Conservation (phyloP, 352 stramenopile genomes). For the Halophytophthora polymorphica region DNA sequence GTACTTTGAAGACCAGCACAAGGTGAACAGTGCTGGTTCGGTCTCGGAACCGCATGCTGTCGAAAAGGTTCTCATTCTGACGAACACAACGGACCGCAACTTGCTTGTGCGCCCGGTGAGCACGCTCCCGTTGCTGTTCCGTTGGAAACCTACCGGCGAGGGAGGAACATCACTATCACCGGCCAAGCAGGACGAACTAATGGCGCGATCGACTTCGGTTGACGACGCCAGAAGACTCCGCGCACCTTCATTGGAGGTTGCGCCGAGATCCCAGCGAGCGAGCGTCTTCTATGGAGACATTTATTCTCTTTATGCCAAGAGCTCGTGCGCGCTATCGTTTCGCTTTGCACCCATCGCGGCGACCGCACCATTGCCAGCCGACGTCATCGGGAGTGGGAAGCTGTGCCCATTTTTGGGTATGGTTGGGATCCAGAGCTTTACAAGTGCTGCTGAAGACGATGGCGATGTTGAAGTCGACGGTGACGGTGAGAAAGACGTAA, state of each 20-base stretch:
- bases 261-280: slow-evolving; percentile 7
- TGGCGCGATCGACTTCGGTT: slow-evolving; percentile 25
- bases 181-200: slow-evolving; percentile 13
- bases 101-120: slow-evolving; percentile 70
- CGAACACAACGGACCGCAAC: slow-evolving; percentile 49
- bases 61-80: slow-evolving; percentile 39
- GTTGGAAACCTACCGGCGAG: slow-evolving; percentile 30
- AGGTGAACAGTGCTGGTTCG: slow-evolving; percentile 1
- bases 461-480: slow-evolving; percentile 4
- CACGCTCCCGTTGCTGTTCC: slow-evolving; percentile 61
- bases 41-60: slow-evolving; percentile 1
- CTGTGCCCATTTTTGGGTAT: slow-evolving; percentile 56
- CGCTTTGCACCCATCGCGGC: slow-evolving; percentile 67
- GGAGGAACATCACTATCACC: slow-evolving; percentile 1
- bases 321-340: slow-evolving; percentile 52
- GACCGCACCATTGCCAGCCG: slow-evolving; percentile 40
- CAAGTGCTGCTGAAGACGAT: slow-evolving; percentile 6
- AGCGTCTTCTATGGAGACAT: slow-evolving; percentile 53
- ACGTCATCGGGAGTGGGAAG: slow-evolving; percentile 63
- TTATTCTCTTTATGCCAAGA: slow-evolving; percentile 42
- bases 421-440: slow-evolving; percentile 75
- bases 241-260: slow-evolving; percentile 1
- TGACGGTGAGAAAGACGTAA: too few species aligned
- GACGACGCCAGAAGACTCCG: slow-evolving; percentile 26
- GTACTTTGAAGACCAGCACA: slow-evolving; percentile 17